Base-by-base conservation (phyloP, 1,284 basidiomycete species). In the Filobasidium uniguttulatum region DNA sequence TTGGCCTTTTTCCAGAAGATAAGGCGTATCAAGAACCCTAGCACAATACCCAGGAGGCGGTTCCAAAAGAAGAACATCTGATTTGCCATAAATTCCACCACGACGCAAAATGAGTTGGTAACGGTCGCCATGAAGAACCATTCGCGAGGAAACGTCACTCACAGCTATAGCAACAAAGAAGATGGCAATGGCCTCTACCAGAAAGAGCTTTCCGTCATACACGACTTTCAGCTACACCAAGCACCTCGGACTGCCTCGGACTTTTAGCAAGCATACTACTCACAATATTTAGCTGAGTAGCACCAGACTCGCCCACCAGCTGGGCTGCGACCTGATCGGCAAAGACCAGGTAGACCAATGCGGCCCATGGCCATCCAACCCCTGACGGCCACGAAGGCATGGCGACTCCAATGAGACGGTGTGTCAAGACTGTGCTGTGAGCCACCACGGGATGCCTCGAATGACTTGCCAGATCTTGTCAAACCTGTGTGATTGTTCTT, bases 61-160 rank as follows among this genome's bases (percentile, higher is more conserved):
- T 90, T 90, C 78, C 83, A 87, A 71, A 83, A 91, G 75, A 93
- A 91, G 55, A 87, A 76, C 66, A 89, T 89, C 50, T 54, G 30
- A 3, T 1, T 53, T 1, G n/a, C 20, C 49, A 54, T 31, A 9
- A 57, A 57, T 10, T 66, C 71, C n/a, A 67, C 56, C 26, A 82
- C 71, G 35, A 77, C 79, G 46, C 86, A 64, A 54, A 82, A 75
- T 51, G 88, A 77, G 58, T 78, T 78, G 49, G 84, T 70, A 62
- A 80, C 80, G 57, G 81, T 76, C 56, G 83, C 75, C 57, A 90
- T 75, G 44, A 91, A 68, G 8, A 72, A 63, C 67, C 70, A 56
- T 67, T 66, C 49, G 67, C n/a, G n/a, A 5, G 22, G n/a, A 17
- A 29, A 6, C 26, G 1, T 12, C 20, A 51, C 56, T 31, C 10